Evolutionary conservation across 164 flowering plant genomes (phyloP).

Genomic region (Stephania cephalantha): DNA sequence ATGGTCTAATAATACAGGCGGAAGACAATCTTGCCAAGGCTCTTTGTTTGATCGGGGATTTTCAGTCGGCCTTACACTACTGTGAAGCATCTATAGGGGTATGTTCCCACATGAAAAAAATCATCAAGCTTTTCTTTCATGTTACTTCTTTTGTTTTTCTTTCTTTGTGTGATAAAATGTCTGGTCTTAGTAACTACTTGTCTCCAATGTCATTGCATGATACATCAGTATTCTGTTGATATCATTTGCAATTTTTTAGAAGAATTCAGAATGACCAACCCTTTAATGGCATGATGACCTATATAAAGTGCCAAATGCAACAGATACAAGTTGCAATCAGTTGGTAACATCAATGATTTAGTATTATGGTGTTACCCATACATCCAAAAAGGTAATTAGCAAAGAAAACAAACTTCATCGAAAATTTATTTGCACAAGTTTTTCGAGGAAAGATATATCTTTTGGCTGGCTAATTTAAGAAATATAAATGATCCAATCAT

Average conservation of each 20-base stretch:
- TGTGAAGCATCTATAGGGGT: constrained; percentile 76
- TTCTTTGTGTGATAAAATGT: not conserved
- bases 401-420: too few relatives aligned
- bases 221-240: not conserved
- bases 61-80: constrained; percentile 43
- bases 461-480: too few relatives aligned
- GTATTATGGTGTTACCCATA: not conserved
- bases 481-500: too few relatives aligned
- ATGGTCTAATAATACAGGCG: constrained; percentile 34
- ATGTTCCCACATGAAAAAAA: not conserved
- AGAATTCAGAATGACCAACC: not conserved
- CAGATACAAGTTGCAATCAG: not conserved
- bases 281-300: not conserved
- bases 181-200: not conserved
- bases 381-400: too few relatives aligned
- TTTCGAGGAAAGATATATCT: too few relatives aligned
- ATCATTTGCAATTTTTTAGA: not conserved
- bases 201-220: not conserved
- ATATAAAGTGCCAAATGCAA: not conserved
- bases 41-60: constrained; percentile 51
- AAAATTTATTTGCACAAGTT: too few relatives aligned
- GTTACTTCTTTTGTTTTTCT: not conserved
- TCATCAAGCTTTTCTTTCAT: not conserved
- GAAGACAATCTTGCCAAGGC: constrained; percentile 76
- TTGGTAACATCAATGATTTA: not conserved